Conservation (phyloP, 352 stramenopile species). For the Globisporangium okanoganense region DNA sequence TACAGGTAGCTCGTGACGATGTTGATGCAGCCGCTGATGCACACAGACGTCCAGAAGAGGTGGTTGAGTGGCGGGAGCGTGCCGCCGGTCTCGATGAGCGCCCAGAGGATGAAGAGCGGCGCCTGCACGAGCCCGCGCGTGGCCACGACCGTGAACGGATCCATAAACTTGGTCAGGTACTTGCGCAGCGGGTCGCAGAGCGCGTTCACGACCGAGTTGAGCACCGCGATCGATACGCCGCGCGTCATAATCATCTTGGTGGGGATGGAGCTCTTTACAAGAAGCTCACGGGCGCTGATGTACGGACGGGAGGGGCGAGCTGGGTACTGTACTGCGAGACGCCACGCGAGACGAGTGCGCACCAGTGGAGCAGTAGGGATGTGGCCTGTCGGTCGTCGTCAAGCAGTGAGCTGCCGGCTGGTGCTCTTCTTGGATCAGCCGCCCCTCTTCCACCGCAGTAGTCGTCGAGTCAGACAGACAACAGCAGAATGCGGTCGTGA, state of each 20-base stretch:
- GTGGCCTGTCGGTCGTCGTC: neutral
- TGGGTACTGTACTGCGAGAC: neutral
- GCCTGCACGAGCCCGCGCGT: slow-evolving; percentile 65
- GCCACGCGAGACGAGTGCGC: neutral
- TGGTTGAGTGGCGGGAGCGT: slow-evolving; percentile 60
- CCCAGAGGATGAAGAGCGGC: slow-evolving; percentile 68
- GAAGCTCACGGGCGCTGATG: neutral
- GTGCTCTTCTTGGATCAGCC: neutral
- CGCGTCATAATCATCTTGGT: slow-evolving; percentile 57
- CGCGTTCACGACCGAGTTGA: slow-evolving; percentile 79
- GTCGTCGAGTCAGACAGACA: slow-evolving; percentile 8
- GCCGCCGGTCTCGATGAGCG: slow-evolving; percentile 47
- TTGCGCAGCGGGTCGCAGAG: slow-evolving; percentile 81
- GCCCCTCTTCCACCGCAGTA: neutral
- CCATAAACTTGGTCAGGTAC: slow-evolving; percentile 81
- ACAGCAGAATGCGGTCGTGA: neutral
- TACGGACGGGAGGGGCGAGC: neutral
- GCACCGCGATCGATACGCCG: slow-evolving; percentile 67
- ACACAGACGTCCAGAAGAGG: slow-evolving; percentile 78
- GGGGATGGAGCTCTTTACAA: slow-evolving; percentile 6
- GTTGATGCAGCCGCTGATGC: slow-evolving; percentile 72
- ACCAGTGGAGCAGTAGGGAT: neutral
- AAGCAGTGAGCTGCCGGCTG: neutral
- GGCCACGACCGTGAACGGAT: slow-evolving; percentile 75
- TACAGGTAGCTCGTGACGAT: slow-evolving; percentile 83